Base-by-base conservation (phyloP, 2,329 filamentous ascomycete genomes). In the Xylariaceae sp. region DNA sequence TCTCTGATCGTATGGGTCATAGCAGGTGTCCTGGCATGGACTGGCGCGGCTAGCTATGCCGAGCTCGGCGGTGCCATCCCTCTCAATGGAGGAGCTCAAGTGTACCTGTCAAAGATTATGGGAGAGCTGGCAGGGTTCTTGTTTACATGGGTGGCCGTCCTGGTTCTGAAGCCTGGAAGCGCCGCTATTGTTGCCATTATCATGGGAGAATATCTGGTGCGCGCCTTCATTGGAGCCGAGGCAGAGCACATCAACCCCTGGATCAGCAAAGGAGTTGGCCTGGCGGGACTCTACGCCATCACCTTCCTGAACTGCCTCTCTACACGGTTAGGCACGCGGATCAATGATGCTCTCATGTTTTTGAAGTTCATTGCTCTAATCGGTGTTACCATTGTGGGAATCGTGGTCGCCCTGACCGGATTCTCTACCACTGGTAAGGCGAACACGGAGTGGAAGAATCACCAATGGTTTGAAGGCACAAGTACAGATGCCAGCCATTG, bases 111-210 rank as follows among this genome's bases (percentile, higher is more conserved):
- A 65, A 97, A 97, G 76, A 99, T 96, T 60, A 96, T 97, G 73
- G 93, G 93, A 56, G 94, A 99, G 75, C 79, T 96, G 69, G 85
- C 87, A 1, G 94, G 94, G 0, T 99, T 99, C 71, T 78, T 97
- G 39, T 99, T 97, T 74, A 95, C 92, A 1, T 99, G 94, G 94
- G 92, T 90, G 55, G 92, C 94, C 0, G 91, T 97, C 13, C 83
- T 94, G 61, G 94, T 99, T 10, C 79, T 99, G 62, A 97, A 97
- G 76, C 94, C 94, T 0, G 94, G 94, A 2, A 89, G 90, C 45
- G 88, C 92, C 8, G 94, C 94, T 62, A 99, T 99, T 71, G 91
- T 99, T 65, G 84, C 93, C 65, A 97, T 99, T 66, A 97, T 99
- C 70, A 97, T 97, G 80, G 94, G 94, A 49, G 94, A 99, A 75